Conservation (phyloP, 1,284 basidiomycete species). For the Inonotus hispidus region DNA sequence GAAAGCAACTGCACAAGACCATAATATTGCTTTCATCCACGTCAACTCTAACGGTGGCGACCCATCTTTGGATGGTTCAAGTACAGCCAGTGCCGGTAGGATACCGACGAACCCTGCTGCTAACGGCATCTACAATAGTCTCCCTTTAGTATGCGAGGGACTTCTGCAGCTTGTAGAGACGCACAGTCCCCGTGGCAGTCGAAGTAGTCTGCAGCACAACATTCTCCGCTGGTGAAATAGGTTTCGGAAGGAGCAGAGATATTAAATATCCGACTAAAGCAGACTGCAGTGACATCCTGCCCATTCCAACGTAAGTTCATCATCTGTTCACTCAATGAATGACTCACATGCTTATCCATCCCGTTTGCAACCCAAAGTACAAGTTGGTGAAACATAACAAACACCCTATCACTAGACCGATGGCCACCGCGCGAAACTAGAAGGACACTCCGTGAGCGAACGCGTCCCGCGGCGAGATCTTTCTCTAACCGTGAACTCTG, state of each 20-base stretch:
- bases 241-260: slow-evolving; percentile 66
- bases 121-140: slow-evolving; percentile 63
- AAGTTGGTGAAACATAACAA: slow-evolving; percentile 73
- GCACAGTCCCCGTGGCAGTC: slow-evolving; percentile 78
- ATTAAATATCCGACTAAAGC: slow-evolving; percentile 88
- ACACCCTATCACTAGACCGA: slow-evolving; percentile 66
- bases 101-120: slow-evolving; percentile 95
- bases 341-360: slow-evolving; percentile 66
- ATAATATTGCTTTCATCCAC: slow-evolving; percentile 68
- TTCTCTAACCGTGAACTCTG: slow-evolving; percentile 13
- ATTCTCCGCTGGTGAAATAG: slow-evolving; percentile 85
- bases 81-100: slow-evolving; percentile 80
- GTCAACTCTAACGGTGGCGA: slow-evolving; percentile 69
- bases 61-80: slow-evolving; percentile 74
- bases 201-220: slow-evolving; percentile 94
- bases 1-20: slow-evolving; percentile 88
- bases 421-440: slow-evolving; percentile 38
- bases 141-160: background rate
- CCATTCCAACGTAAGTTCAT: background rate
- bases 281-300: slow-evolving; percentile 93
- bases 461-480: background rate
- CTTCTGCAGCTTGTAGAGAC: slow-evolving; percentile 18
- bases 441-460: background rate
- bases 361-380: slow-evolving; percentile 73
- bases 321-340: background rate